Conservation (phyloP, 1,139 yeast species). For the Yamadazyma pseudoaaseri region DNA sequence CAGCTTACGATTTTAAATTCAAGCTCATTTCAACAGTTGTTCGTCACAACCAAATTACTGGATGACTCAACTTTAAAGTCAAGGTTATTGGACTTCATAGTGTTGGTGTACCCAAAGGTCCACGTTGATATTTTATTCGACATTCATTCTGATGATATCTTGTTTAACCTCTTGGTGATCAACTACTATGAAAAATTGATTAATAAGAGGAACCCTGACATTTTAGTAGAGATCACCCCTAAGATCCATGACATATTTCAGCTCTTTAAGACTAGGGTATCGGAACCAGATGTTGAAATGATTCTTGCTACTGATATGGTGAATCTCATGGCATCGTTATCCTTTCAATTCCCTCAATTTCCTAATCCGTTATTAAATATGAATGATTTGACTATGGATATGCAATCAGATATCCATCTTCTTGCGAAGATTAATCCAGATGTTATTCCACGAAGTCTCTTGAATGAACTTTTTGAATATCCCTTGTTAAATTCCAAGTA, state of each 20-base stretch:
- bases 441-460: constrained; percentile 15
- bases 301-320: constrained; percentile 20
- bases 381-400: constrained; percentile 10
- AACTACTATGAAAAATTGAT: constrained; percentile 29
- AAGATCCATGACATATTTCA: constrained; percentile 14
- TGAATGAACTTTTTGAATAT: constrained; percentile 17
- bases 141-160: constrained; percentile 11
- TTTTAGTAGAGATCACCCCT: constrained; percentile 13
- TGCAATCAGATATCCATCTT: constrained; percentile 22
- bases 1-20: constrained; percentile 7
- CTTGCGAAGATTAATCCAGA: constrained; percentile 24
- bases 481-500: constrained; percentile 23
- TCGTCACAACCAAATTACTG: constrained; percentile 6
- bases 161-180: constrained; percentile 14
- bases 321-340: constrained; percentile 18
- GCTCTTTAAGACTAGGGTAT: constrained; percentile 13
- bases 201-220: constrained; percentile 5
- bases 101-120: constrained; percentile 16
- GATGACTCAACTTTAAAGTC: constrained; percentile 19
- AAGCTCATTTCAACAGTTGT: constrained; percentile 8
- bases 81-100: constrained; percentile 25
- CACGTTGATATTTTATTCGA: constrained; percentile 8
- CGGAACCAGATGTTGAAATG: constrained; percentile 13
- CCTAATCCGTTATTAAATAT: constrained; percentile 9
- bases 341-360: constrained; percentile 13